phyloP scores from a whole-genome alignment of 2,329 filamentous ascomycete species.

The Penicillium sp. region DNA sequence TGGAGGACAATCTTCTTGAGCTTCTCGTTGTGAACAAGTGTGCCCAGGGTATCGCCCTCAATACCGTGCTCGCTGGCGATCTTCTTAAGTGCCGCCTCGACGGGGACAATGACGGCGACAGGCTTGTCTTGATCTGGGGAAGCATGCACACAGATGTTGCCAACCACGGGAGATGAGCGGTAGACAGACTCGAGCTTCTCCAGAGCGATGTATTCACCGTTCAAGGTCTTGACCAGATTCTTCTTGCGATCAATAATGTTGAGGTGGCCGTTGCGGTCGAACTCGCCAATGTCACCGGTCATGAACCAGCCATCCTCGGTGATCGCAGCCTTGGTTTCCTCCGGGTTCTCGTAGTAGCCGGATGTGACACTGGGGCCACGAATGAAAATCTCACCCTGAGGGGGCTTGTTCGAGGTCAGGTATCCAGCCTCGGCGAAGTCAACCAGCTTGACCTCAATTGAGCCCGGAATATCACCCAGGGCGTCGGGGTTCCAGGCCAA shows the following conservation, averaged over 20 bases:
- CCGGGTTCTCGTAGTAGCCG: slow-evolving; percentile 78
- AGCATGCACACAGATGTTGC: slow-evolving; percentile 84
- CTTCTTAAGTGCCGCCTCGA: slow-evolving; percentile 55
- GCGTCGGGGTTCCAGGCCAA: slow-evolving; percentile 74
- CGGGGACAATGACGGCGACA: slow-evolving; percentile 71
- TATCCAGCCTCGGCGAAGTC: slow-evolving; percentile 89
- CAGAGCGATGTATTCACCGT: slow-evolving; percentile 93
- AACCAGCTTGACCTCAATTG: slow-evolving; percentile 85
- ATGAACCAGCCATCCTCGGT: slow-evolving; percentile 93
- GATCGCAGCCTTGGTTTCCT: slow-evolving; percentile 75
- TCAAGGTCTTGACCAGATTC: slow-evolving; percentile 93
- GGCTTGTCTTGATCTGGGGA: slow-evolving; percentile 71
- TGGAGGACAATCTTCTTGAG: slow-evolving; percentile 41
- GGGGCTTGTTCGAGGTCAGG: slow-evolving; percentile 65
- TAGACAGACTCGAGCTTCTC: slow-evolving; percentile 95
- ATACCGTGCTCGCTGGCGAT: slow-evolving; percentile 58
- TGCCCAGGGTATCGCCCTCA: slow-evolving; percentile 60
- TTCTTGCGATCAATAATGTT: slow-evolving; percentile 94
- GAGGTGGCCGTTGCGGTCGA: slow-evolving; percentile 73
- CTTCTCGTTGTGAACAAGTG: slow-evolving; percentile 56
- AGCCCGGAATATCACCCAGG: slow-evolving; percentile 73
- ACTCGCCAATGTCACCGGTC: slow-evolving; percentile 93
- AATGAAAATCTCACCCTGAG: slow-evolving; percentile 91
- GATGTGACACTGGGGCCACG: slow-evolving; percentile 70
- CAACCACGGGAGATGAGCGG: slow-evolving; percentile 71